Conservation (phyloP, 1,284 basidiomycete genomes). For the Pseudomicrostroma phylloplanum region DNA sequence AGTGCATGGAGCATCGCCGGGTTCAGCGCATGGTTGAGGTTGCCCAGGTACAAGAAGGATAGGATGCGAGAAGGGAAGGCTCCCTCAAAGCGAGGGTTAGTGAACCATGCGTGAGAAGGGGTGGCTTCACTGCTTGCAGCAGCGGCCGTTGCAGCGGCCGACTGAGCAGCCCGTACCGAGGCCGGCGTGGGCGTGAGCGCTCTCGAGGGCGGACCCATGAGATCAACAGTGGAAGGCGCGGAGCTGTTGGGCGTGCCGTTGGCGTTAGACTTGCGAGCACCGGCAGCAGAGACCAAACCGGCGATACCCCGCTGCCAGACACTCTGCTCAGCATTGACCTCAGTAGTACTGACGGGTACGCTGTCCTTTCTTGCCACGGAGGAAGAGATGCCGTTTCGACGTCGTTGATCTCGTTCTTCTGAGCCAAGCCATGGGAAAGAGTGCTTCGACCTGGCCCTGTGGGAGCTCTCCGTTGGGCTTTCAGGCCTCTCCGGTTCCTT, state of each 20-base stretch:
- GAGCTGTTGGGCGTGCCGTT: background rate
- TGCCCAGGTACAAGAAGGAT: conserved; percentile 90
- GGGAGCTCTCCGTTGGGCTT: background rate
- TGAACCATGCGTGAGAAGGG: conserved; percentile 66
- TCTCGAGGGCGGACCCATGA: background rate
- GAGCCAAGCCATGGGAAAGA: conserved; percentile 11
- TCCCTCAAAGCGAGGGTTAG: conserved; percentile 84
- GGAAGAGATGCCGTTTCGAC: background rate
- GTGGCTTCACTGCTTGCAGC: background rate
- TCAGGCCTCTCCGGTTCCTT: conserved; percentile 2
- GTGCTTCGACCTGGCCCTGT: conserved; percentile 6
- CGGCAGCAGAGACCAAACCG: conserved; percentile 8
- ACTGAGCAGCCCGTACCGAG: conserved; percentile 3
- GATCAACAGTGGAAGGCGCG: background rate
- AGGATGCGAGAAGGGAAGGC: conserved; percentile 89
- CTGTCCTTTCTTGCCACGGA: background rate
- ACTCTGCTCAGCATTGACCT: conserved; percentile 9
- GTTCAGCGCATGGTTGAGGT: conserved; percentile 82
- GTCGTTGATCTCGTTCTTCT: background rate
- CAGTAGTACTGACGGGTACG: background rate
- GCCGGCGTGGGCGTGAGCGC: conserved; percentile 10
- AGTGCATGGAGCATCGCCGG: conserved; percentile 89
- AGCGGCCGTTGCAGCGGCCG: conserved; percentile 4
- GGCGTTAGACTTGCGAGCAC: background rate
- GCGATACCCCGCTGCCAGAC: conserved; percentile 20